Percentiles rank a stretch among this genome's conserved stretches.
Conservation (phyloP, 257 asterid genomes). For the Plantago ovata region DNA sequence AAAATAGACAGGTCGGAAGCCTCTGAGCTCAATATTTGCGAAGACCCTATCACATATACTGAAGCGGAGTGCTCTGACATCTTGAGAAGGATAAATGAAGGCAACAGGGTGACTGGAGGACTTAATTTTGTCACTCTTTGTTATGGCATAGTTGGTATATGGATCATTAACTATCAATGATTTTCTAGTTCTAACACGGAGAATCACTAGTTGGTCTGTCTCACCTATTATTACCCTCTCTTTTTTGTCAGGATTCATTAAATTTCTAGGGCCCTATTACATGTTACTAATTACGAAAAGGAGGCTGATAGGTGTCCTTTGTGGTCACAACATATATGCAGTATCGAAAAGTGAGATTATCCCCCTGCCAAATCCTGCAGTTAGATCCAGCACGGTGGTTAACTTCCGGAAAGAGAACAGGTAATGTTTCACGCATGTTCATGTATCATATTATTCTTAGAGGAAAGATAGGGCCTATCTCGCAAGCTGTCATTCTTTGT, state of each 20-base stretch:
- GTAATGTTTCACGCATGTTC: constrained; percentile 33
- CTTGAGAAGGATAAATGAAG: constrained; percentile 85
- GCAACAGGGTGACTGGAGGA: constrained; percentile 85
- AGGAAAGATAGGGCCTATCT: no score
- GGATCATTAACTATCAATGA: constrained; percentile 11
- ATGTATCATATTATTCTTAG: neutral
- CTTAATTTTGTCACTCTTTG: constrained; percentile 85
- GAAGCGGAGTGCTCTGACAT: constrained; percentile 90
- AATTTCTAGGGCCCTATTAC: constrained; percentile 91
- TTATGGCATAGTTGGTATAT: constrained; percentile 95
- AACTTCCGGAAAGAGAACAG: constrained; percentile 73
- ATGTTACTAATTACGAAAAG: constrained; percentile 90
- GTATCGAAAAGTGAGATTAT: constrained; percentile 79
- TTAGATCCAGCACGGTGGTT: constrained; percentile 53
- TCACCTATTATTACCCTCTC: constrained; percentile 16
- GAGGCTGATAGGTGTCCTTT: constrained; percentile 83
- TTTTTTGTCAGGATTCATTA: constrained; percentile 68
- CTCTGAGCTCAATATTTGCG: constrained; percentile 70
- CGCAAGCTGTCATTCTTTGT: no score
- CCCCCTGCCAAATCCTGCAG: constrained; percentile 70
- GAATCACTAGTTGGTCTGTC: constrained; percentile 7
- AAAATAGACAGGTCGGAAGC: constrained; percentile 84
- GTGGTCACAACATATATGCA: constrained; percentile 86
- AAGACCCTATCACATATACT: constrained; percentile 76
- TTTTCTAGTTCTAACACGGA: neutral